Percentiles rank a stretch among this genome's conserved stretches.
Evolutionary conservation across 805 yeast genomes (phyloP).

Genomic region (Hanseniaspora taiwanica): DNA sequence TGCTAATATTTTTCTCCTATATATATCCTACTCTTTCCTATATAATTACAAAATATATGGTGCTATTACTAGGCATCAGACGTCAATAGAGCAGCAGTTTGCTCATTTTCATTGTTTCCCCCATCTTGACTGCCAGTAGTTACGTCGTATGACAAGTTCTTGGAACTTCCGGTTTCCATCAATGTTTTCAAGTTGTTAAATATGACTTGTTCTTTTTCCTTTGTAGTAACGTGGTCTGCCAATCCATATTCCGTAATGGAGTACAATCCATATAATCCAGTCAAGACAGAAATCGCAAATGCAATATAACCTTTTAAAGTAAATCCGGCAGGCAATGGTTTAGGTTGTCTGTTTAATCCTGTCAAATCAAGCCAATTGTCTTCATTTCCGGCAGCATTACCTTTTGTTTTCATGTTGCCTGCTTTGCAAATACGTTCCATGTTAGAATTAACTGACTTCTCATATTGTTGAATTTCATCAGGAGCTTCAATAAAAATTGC

Average conservation of each 20-base stretch:
- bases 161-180: neutral
- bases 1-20: too few relatives aligned
- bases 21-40: too few relatives aligned
- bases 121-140: neutral
- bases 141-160: neutral
- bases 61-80: neutral
- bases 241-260: constrained; percentile 53
- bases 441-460: constrained; percentile 19
- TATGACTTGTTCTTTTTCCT: neutral
- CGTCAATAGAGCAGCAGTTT: neutral
- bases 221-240: constrained; percentile 28
- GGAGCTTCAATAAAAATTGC: constrained; percentile 64
- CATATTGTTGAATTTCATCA: constrained; percentile 30
- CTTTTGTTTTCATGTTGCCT: constrained; percentile 33
- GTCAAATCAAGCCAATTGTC: constrained; percentile 41
- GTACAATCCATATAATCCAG: constrained; percentile 47
- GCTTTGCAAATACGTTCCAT: constrained; percentile 37
- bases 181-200: neutral
- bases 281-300: constrained; percentile 35
- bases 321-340: constrained; percentile 58
- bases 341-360: constrained; percentile 48
- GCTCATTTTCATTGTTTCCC: neutral
- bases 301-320: constrained; percentile 61
- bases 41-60: too few relatives aligned
- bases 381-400: constrained; percentile 64